Conservation (phyloP, 2,329 filamentous ascomycete species). For the Lasiodiplodia hormozganensis region DNA sequence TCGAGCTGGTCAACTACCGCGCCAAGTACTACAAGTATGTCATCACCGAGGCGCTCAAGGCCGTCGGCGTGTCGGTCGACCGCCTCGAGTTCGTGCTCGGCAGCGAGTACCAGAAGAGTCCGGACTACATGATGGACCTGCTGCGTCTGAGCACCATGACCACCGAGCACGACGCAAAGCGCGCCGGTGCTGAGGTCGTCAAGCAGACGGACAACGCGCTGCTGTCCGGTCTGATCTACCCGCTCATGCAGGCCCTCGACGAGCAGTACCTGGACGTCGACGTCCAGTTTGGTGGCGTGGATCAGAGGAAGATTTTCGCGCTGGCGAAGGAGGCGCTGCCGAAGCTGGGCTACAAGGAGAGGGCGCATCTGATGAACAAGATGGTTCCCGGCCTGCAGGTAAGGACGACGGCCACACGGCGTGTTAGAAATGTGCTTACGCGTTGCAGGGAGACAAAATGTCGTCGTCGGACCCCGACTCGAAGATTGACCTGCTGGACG, state of each 20-base stretch:
- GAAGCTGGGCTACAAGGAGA: constrained; percentile 79
- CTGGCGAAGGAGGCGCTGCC: constrained; percentile 85
- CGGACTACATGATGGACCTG: constrained; percentile 84
- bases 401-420: constrained; percentile 68
- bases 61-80: constrained; percentile 79
- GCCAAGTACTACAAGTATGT: constrained; percentile 82
- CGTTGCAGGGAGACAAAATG: constrained; percentile 77
- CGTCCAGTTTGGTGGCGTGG: constrained; percentile 78
- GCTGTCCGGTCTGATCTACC: constrained; percentile 78
- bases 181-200: constrained; percentile 90
- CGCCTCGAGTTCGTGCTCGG: constrained; percentile 85
- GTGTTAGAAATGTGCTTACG: constrained; percentile 60
- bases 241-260: constrained; percentile 87
- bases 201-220: constrained; percentile 85
- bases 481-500: constrained; percentile 93
- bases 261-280: constrained; percentile 85
- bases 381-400: constrained; percentile 87
- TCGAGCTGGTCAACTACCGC: constrained; percentile 83
- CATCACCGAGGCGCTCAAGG: constrained; percentile 76
- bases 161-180: constrained; percentile 82
- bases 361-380: constrained; percentile 79
- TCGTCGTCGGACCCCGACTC: constrained; percentile 71
- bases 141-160: constrained; percentile 76
- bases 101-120: constrained; percentile 75
- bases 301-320: constrained; percentile 89